Evolutionary conservation across 2,329 filamentous ascomycete genomes (phyloP).

Genomic region (Penicillium sp.): DNA sequence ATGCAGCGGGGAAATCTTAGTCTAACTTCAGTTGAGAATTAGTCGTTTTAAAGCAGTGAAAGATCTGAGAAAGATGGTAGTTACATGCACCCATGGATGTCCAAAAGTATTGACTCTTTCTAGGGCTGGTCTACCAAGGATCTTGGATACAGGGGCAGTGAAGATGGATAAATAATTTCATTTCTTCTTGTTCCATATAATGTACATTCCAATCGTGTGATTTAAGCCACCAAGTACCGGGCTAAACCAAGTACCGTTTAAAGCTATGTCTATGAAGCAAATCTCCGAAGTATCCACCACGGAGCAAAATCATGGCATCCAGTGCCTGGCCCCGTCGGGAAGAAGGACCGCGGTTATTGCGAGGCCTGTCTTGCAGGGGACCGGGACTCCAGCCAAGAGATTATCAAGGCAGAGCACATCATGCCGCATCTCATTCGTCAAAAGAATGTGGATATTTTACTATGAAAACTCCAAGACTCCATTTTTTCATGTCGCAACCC

Average conservation of each 20-base stretch:
- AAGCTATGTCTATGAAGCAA: constrained; percentile 3
- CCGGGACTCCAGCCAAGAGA: neutral
- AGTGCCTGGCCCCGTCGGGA: neutral
- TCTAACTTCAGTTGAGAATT: neutral
- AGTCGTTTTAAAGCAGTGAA: neutral
- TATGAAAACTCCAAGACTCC: constrained; percentile 11
- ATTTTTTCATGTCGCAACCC: constrained; percentile 4
- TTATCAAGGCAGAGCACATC: neutral
- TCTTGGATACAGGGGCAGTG: neutral
- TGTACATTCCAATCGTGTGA: constrained; percentile 11
- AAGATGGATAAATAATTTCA: neutral
- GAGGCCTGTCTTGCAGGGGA: neutral
- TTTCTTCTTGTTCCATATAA: neutral
- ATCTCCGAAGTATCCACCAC: neutral
- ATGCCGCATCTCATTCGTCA: neutral
- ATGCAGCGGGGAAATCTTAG: neutral
- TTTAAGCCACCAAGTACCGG: neutral
- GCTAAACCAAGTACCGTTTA: neutral
- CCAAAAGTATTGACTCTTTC: too few species aligned
- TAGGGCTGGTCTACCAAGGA: neutral
- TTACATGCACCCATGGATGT: too few species aligned
- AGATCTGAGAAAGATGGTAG: neutral
- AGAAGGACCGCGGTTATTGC: neutral
- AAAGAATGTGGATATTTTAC: constrained; percentile 2
- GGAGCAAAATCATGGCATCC: neutral